Base-by-base conservation (phyloP, 441 rosid species). In the Gossypium schwendimanii region DNA sequence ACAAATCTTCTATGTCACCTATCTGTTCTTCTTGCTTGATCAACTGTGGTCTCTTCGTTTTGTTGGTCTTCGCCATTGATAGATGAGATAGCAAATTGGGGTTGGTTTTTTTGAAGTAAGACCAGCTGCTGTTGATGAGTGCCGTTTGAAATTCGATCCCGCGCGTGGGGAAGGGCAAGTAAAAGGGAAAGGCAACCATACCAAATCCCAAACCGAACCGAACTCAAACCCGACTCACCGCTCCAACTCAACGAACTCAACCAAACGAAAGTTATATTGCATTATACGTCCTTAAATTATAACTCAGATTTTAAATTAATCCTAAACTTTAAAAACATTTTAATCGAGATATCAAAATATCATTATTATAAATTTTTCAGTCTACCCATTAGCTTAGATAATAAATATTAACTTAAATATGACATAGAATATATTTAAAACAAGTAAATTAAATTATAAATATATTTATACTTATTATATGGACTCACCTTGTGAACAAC, bases 1-100 rank as follows among this genome's bases (percentile, higher is more conserved):
- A 94, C 59, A 89, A 71, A 79, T 94, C 97, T 73, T 92, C 97
- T 12, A 90, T 91, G 80, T 94, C 93, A 28, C 63, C 76, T 2
- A 72, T 39, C 3, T 36, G 21, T 60, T 60, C 63, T 15, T 75
- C 67, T 64, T 6, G 33, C 21, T 64, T 44, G 28, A 64, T 64
- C 41, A 26, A n/a, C 26, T 45, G 15, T n/a, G 57, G 26, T 28
- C 21, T 63, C 49, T 36, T 63, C 24, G 8, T 12, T 14, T 47
- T 72, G 62, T 20, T 36, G 62, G 14, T 50, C 33, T 15, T 63
- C 21, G 52, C 62, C 68, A 63, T 41, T 53, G 36, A 50, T 36
- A 52, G 21, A 33, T 1, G 60, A 52, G 63, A 52, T 21, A 63
- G 39, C 36, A 49, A 21, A 20, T 14, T 52, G 36, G 31, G 53